Evolutionary conservation across 495 filamentous ascomycete species (phyloP), one percentile per base, ranked within the genome.

Genomic region (Neurospora tetrasperma): DNA sequence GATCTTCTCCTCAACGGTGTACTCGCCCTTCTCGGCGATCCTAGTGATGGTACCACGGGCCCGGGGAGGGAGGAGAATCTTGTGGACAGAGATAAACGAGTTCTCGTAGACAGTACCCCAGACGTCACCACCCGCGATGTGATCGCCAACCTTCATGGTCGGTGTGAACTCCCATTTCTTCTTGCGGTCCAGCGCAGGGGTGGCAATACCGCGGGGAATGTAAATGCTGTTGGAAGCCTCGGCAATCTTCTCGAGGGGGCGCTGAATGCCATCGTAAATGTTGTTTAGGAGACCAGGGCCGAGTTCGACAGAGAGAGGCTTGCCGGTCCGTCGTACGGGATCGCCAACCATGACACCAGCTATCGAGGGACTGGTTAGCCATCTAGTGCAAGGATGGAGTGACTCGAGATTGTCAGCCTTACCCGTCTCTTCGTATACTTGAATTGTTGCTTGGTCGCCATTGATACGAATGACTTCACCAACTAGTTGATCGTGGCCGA

Each of bases 351-450:
- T 97, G 75, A 99, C 90, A 83, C 96, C 96, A 85, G 94, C 96
- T 94, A 76, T 74, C 71, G 41, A 16, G 71, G 59, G 27, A 71
- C 54, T 66, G 35, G 27, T 43, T 44, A 73, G 42, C 69, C 72
- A 70, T 31, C 41, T 27, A 35, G 73, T 42, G 75, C 75, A 40
- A 66, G 73, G 62, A 72, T 70, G 44, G 59, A 76, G 74, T 40
- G 35, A 18, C 23, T 71, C 31, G 38, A 14, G 11, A 31, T 46
- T 31, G 69, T 69, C 12, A 20, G 66, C 20, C 84, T 72, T 89
- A 96, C 94, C 93, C 77, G 96, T 99, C 84, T 99, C 96, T 78
- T 99, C 96, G 84, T 99, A 99, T 73, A 99, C 96, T 85, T 99
- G 96, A 74, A 99, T 95, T 8, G 94, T 98, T 73, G 93, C 94